These are phyloP conservation scores for Geranium brycei DNA, from an alignment of 345 rosid species.

Conservation along the genomic window DNA sequence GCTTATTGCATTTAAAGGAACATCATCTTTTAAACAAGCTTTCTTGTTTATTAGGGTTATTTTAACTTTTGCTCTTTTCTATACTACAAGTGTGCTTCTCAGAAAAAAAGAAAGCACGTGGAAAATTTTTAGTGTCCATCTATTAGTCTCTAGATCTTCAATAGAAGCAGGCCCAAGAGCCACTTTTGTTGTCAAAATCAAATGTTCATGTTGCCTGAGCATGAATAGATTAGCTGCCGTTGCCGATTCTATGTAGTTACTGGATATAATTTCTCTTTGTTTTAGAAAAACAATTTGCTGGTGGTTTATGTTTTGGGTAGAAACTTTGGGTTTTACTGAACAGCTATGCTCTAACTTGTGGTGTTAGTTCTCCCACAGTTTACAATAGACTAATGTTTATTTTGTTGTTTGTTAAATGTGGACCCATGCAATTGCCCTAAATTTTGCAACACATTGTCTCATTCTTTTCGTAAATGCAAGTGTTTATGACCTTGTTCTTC, in stretches of 20 bases:
- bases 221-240: not conserved
- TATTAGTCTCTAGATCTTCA: no score
- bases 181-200: not conserved
- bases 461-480: not conserved
- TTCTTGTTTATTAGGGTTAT: no score
- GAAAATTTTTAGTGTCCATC: no score
- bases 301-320: not conserved
- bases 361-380: not conserved
- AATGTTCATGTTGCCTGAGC: not conserved
- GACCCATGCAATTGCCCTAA: not conserved
- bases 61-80: no score
- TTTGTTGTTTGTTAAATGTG: not conserved
- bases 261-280: not conserved
- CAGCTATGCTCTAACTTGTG: not conserved
- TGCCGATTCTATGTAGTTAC: not conserved
- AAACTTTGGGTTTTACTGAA: not conserved
- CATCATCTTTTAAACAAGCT: no score
- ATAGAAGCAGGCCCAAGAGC: no score
- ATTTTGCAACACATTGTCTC: no score
- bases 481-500: conserved; percentile 4
- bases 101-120: no score
- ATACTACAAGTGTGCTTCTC: no score
- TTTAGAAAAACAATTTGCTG: not conserved
- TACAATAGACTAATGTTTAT: not conserved
- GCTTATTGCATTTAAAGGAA: no score